Conservation (phyloP, 1,139 yeast species). For the Hemisphaericaspora lyxosophila region DNA sequence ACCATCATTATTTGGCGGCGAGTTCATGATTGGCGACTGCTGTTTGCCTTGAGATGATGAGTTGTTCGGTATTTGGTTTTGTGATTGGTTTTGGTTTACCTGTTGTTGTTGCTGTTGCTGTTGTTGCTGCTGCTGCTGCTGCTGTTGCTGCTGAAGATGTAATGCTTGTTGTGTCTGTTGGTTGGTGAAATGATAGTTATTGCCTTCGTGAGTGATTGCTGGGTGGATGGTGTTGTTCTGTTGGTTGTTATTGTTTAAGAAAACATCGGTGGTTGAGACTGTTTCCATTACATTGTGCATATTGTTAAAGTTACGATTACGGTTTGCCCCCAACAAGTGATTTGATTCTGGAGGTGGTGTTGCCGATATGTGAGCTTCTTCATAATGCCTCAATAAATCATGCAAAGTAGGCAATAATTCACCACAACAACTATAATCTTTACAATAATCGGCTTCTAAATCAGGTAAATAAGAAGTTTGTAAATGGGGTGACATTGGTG, state of each 20-base stretch:
- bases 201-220: conserved; percentile 14
- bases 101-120: conserved; percentile 17
- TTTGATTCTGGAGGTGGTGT: conserved; percentile 55
- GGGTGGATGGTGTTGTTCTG: conserved; percentile 13
- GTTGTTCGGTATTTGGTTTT: conserved; percentile 9
- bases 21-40: conserved; percentile 17
- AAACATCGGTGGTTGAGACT: conserved; percentile 87
- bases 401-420: conserved; percentile 87
- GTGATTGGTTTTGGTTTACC: conserved; percentile 14
- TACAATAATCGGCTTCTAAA: conserved; percentile 92
- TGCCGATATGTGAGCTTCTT: conserved; percentile 89
- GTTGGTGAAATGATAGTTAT: conserved; percentile 14
- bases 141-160: conserved; percentile 18
- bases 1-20: conserved; percentile 17
- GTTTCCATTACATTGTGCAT: conserved; percentile 62
- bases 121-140: conserved; percentile 17
- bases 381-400: conserved; percentile 90
- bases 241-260: conserved; percentile 44
- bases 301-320: conserved; percentile 40
- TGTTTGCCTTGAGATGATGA: conserved; percentile 14
- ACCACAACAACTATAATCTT: conserved; percentile 96
- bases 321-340: conserved; percentile 33
- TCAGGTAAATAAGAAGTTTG: conserved; percentile 83
- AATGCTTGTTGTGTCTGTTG: conserved; percentile 15
- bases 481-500: conserved; percentile 57